Evolutionary conservation across 768 basidiomycete species (phyloP).

Genomic region (Hirschioporus abietinus): DNA sequence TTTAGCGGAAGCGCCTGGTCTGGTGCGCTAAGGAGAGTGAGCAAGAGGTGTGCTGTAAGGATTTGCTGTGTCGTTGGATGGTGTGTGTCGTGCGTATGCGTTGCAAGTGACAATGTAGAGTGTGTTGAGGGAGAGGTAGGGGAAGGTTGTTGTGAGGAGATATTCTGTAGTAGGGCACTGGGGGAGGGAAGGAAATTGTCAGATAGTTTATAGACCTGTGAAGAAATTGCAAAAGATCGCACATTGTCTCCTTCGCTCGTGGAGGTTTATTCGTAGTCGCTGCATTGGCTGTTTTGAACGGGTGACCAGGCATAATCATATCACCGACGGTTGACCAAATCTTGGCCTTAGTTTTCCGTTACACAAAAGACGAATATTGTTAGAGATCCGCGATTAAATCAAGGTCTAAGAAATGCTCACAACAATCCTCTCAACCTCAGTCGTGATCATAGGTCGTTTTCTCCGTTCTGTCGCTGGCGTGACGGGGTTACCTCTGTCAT

Average conservation of each 20-base stretch:
- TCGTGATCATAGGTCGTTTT: conserved; percentile 46
- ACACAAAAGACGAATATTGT: background rate
- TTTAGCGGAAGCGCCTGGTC: conserved; percentile 55
- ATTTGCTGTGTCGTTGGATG: conserved; percentile 62
- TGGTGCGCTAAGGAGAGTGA: conserved; percentile 47
- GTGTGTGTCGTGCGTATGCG: conserved; percentile 25
- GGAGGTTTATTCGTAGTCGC: conserved; percentile 36
- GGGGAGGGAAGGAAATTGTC: background rate
- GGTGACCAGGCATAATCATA: conserved; percentile 51
- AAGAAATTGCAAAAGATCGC: conserved; percentile 19
- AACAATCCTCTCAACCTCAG: conserved; percentile 58
- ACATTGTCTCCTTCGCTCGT: conserved; percentile 60
- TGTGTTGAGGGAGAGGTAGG: conserved; percentile 55
- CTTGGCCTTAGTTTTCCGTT: conserved; percentile 40
- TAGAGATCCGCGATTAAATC: background rate
- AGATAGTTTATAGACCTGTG: conserved; percentile 8
- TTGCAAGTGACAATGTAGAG: conserved; percentile 40
- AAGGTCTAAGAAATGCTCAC: conserved; percentile 32
- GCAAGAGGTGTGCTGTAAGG: conserved; percentile 61
- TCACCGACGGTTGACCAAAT: conserved; percentile 68
- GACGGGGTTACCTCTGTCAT: background rate
- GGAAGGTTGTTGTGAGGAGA: conserved; percentile 46
- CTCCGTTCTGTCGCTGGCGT: conserved; percentile 13
- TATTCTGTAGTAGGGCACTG: conserved; percentile 53
- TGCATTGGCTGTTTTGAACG: conserved; percentile 29